A percentile compares a stretch with the other conserved stretches of the same genome.
Conservation (phyloP, 2,329 filamentous ascomycete genomes). For the Verticillium isaacii region DNA sequence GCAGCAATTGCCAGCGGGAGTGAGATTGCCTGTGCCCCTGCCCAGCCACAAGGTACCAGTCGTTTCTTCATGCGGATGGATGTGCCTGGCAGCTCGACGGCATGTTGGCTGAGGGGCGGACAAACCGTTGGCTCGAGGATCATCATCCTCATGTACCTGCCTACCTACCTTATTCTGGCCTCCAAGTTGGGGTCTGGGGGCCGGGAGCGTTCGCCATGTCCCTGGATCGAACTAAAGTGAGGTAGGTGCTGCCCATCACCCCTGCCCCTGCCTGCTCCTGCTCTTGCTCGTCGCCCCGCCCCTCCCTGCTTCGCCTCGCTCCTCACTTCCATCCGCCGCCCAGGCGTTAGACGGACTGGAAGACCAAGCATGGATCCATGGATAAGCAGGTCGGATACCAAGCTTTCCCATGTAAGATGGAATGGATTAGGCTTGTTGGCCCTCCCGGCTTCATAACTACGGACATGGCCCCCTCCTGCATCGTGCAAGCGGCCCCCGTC, state of each 20-base stretch:
- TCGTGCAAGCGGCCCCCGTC: background rate
- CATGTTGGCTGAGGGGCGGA: background rate
- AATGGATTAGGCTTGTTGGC: background rate
- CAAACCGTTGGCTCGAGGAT: background rate
- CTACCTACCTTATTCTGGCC: background rate
- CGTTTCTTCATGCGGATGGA: background rate
- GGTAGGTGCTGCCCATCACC: background rate
- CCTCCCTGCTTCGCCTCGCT: background rate
- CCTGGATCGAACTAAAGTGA: background rate
- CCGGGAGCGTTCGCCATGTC: background rate
- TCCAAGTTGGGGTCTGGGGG: background rate
- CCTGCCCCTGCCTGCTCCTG: background rate
- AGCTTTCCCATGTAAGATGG: background rate
- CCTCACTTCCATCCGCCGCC: background rate
- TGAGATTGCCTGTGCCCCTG: constrained; percentile 1
- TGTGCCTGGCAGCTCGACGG: too few species aligned
- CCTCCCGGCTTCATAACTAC: background rate
- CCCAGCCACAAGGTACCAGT: background rate
- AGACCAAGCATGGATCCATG: background rate
- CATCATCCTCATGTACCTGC: background rate
- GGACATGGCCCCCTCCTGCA: background rate
- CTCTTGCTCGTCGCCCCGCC: background rate
- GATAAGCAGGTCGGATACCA: background rate
- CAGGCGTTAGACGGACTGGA: background rate
- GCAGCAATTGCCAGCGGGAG: background rate